Percentiles rank a stretch among this genome's conserved stretches.
Conservation (phyloP, 169 alveolate species). For the Plasmodium yoelii region DNA sequence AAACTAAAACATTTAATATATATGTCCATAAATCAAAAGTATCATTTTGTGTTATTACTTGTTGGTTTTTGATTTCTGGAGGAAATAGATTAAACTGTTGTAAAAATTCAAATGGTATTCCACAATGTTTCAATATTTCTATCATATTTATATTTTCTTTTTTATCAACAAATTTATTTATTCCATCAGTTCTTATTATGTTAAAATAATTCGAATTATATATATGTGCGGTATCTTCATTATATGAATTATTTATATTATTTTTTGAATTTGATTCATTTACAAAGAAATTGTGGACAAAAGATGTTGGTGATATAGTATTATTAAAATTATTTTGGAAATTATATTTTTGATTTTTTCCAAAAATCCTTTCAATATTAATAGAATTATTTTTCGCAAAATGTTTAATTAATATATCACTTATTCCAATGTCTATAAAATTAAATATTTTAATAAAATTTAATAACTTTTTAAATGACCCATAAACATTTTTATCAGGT, state of each 20-base stretch:
- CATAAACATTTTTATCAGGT: slow-evolving; percentile 40
- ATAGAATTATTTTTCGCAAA: slow-evolving; percentile 23
- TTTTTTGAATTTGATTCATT: slow-evolving; percentile 11
- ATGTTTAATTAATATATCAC: slow-evolving; percentile 22
- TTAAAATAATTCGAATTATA: neutral
- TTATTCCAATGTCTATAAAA: slow-evolving; percentile 78
- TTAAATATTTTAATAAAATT: slow-evolving; percentile 75
- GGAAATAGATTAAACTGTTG: slow-evolving; percentile 34
- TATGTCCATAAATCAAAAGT: slow-evolving; percentile 81
- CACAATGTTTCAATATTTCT: slow-evolving; percentile 53
- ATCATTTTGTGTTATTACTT: slow-evolving; percentile 80
- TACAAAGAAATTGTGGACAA: slow-evolving; percentile 18
- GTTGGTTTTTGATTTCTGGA: slow-evolving; percentile 76
- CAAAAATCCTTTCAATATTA: slow-evolving; percentile 10
- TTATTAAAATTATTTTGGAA: neutral
- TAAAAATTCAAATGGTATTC: slow-evolving; percentile 57
- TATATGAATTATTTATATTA: neutral
- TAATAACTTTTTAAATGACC: slow-evolving; percentile 67
- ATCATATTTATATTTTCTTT: slow-evolving; percentile 33
- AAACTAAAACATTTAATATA: slow-evolving; percentile 63
- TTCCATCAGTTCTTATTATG: neutral
- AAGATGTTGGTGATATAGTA: slow-evolving; percentile 3
- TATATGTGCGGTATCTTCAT: neutral
- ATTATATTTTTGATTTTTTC: neutral
- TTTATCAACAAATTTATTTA: neutral